A percentile compares a stretch with the other conserved stretches of the same genome.
phyloP scores from a whole-genome alignment of 2,329 filamentous ascomycete genomes.

The Tympanopsis confertula region DNA sequence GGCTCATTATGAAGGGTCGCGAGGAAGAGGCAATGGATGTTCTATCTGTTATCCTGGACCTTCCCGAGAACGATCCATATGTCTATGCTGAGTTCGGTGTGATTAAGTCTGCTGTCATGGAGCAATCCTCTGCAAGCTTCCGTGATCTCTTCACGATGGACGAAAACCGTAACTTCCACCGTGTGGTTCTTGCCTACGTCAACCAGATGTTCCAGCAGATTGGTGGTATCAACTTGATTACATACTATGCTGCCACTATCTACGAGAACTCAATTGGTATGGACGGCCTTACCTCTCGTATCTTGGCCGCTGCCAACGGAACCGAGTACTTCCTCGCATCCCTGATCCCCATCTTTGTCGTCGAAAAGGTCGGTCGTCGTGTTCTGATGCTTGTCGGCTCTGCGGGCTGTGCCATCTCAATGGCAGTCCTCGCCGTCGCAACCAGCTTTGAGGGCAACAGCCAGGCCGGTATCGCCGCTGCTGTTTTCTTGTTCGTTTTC shows the following conservation, averaged over 20 bases:
- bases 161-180: slow-evolving; percentile 53
- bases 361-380: slow-evolving; percentile 30
- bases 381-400: slow-evolving; percentile 30
- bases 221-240: slow-evolving; percentile 44
- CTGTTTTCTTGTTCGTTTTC: slow-evolving; percentile 38
- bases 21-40: background rate
- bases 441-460: slow-evolving; percentile 13
- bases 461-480: slow-evolving; percentile 44
- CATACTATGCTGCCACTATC: slow-evolving; percentile 50
- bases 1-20: slow-evolving; percentile 16
- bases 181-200: slow-evolving; percentile 47
- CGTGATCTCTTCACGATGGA: slow-evolving; percentile 47
- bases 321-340: slow-evolving; percentile 29
- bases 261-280: slow-evolving; percentile 33
- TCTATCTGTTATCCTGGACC: background rate
- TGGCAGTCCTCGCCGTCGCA: slow-evolving; percentile 44
- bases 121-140: slow-evolving; percentile 14
- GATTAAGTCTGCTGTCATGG: slow-evolving; percentile 15
- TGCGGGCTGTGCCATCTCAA: slow-evolving; percentile 34
- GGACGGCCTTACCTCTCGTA: slow-evolving; percentile 37
- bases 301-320: slow-evolving; percentile 20
- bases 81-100: slow-evolving; percentile 9
- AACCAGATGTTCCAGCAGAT: slow-evolving; percentile 53
- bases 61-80: slow-evolving; percentile 4
- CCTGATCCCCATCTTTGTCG: slow-evolving; percentile 32